Base-by-base conservation (phyloP, 805 yeast genomes). In the Ogataea salicorniae region DNA sequence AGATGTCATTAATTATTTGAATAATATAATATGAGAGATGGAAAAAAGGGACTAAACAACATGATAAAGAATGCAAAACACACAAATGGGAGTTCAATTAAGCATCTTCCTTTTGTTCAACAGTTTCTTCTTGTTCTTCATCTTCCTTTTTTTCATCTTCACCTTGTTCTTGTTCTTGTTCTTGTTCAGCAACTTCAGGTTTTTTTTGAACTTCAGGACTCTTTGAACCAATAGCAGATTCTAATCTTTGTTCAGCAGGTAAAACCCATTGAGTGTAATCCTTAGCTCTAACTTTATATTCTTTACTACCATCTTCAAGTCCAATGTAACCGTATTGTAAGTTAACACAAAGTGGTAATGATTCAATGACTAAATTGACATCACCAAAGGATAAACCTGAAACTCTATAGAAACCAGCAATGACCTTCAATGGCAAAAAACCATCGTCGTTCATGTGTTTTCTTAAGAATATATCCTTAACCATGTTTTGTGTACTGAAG, bases 401-500 rank as follows among this genome's bases (percentile, higher is more conserved):
- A 56, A 92, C 82, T 61, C 97, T 79, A 71, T 84, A 81, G 67
- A 90, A 90, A 49, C 75, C 71, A 50, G 88, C 80, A 53, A 89
- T 74, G 47, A 80, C 74, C 6, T 66, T 61, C 48, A 89, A 66
- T 34, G 83, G 80, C 46, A 90, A 75, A 74, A 83, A 83, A 23
- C 97, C 97, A 49, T 80, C 74, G 41, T 76, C 59, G 66, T 83
- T 79, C 95, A 92, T 87, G 59, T 86, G 87, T 54, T 80, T 77
- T 67, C 96, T 81, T 68, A 94, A 74, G 63, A 70, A 92, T 44
- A 83, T 71, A 69, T 94, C 99, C 69, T 89, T 87, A 57, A 84
- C 73, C 68, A 94, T 75, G 68, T 94, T 94, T 58, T 89, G 96
- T 43, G 83, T 74, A 31, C 95, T 84, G 70, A 94, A 87, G 68